Evolutionary conservation across 1,139 yeast species (phyloP).

Genomic region (Debaryomycetaceae sp.): DNA sequence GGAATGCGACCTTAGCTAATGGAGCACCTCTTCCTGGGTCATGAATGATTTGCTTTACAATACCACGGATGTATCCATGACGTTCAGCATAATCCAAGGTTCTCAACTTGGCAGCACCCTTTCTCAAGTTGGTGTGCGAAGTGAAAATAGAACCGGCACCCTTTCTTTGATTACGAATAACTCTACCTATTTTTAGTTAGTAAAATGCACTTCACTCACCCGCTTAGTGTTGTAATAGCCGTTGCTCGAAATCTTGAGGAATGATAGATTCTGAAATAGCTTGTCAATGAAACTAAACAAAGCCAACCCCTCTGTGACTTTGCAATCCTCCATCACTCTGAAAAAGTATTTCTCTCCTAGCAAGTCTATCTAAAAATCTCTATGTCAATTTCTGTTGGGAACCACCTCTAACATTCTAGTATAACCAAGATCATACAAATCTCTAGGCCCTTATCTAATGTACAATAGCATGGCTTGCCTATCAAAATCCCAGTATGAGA

Average conservation of each 20-base stretch:
- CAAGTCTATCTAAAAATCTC: too few relatives aligned
- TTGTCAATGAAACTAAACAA: background rate
- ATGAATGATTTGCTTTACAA: slow-evolving; percentile 97
- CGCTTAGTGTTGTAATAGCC: background rate
- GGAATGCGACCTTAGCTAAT: slow-evolving; percentile 97
- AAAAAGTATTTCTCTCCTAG: too few relatives aligned
- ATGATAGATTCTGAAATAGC: background rate
- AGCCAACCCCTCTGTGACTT: background rate
- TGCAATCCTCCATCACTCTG: too few relatives aligned
- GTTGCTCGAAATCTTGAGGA: background rate
- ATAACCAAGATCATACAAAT: too few relatives aligned
- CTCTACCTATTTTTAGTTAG: slow-evolving; percentile 73
- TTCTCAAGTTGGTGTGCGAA: slow-evolving; percentile 99
- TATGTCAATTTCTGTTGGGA: too few relatives aligned
- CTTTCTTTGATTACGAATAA: slow-evolving; percentile 99
- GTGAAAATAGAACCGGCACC: slow-evolving; percentile 99
- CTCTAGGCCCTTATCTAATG: too few relatives aligned
- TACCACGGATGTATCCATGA: slow-evolving; percentile 99
- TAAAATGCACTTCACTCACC: slow-evolving; percentile 1
- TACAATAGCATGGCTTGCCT: too few relatives aligned
- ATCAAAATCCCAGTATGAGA: too few relatives aligned
- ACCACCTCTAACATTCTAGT: too few relatives aligned
- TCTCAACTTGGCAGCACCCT: slow-evolving; percentile 99
- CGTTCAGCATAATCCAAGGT: slow-evolving; percentile 99
- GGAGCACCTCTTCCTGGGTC: slow-evolving; percentile 99